A percentile compares a stretch with the other conserved stretches of the same genome.
These are phyloP conservation scores for Fagopyrum homotropicum DNA, from an alignment of 148 eudicot species.

Conservation along the genomic window DNA sequence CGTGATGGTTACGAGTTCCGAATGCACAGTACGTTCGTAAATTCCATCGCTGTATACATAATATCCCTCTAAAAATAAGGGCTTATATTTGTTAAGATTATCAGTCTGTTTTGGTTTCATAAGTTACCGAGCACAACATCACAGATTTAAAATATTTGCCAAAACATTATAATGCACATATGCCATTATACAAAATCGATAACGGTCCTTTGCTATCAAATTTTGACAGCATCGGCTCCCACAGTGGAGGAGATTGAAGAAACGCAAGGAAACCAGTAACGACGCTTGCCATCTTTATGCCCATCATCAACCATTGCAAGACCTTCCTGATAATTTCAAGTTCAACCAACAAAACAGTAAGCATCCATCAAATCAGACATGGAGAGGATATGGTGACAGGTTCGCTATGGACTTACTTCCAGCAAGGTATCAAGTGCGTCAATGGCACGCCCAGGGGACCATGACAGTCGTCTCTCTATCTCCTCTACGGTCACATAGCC, in stretches of 20 bases:
- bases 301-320: constrained; percentile 99
- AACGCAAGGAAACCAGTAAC: constrained; percentile 96
- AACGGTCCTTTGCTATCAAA: constrained; percentile 7
- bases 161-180: background rate
- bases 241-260: constrained; percentile 68
- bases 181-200: background rate
- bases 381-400: background rate
- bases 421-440: constrained; percentile 86
- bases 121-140: background rate
- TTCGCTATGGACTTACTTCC: constrained; percentile 44
- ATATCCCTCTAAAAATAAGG: too few relatives aligned
- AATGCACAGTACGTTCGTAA: too few relatives aligned
- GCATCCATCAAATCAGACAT: constrained; percentile 3
- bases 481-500: constrained; percentile 92
- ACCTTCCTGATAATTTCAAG: constrained; percentile 56
- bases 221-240: constrained; percentile 43
- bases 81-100: too few relatives aligned
- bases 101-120: background rate
- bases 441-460: constrained; percentile 89
- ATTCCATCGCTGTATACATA: too few relatives aligned
- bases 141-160: background rate
- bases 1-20: too few relatives aligned
- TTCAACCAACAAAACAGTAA: constrained; percentile 13
- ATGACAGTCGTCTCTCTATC: constrained; percentile 69
- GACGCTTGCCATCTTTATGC: constrained; percentile 73